Evolutionary conservation across 2,329 filamentous ascomycete genomes (phyloP).

Genomic region (Alternaria arborescens): DNA sequence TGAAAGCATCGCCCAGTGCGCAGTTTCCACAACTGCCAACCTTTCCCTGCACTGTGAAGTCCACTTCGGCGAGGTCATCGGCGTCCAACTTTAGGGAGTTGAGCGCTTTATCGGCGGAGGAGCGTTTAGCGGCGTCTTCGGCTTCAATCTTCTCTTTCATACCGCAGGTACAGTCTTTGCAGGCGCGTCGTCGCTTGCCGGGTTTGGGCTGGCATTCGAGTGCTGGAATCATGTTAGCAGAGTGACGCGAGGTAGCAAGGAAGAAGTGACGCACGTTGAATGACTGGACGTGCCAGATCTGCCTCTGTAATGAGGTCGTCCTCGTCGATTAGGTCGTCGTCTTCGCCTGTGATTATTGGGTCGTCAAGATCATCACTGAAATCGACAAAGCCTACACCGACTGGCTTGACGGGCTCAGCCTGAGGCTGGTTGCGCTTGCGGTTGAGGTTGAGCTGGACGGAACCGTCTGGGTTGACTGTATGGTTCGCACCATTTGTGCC

Average conservation of each 20-base stretch:
- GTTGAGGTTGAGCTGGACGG: slow-evolving; percentile 50
- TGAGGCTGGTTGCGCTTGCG: slow-evolving; percentile 54
- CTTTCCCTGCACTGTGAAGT: slow-evolving; percentile 98
- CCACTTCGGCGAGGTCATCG: slow-evolving; percentile 85
- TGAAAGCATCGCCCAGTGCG: slow-evolving; percentile 83
- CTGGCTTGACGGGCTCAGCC: slow-evolving; percentile 47
- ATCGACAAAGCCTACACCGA: slow-evolving; percentile 62
- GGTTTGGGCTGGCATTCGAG: slow-evolving; percentile 86
- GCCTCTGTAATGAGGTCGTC: slow-evolving; percentile 85
- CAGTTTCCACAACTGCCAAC: slow-evolving; percentile 95
- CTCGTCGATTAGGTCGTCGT: slow-evolving; percentile 92
- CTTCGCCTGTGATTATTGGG: slow-evolving; percentile 63
- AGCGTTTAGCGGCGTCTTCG: slow-evolving; percentile 78
- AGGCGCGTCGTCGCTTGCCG: slow-evolving; percentile 88
- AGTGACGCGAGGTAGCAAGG: slow-evolving; percentile 1
- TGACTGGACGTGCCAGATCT: slow-evolving; percentile 78
- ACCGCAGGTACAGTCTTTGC: slow-evolving; percentile 98
- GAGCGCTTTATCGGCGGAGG: slow-evolving; percentile 69
- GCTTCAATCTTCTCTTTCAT: slow-evolving; percentile 83
- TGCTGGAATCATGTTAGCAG: slow-evolving; percentile 59
- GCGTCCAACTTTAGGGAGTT: slow-evolving; percentile 74
- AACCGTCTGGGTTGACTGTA: slow-evolving; percentile 46
- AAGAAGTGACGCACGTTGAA: slow-evolving; percentile 73
- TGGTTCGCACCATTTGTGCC: slow-evolving; percentile 34
- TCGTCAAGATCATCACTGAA: slow-evolving; percentile 70